These are phyloP conservation scores for Polyrhizophydium stewartii DNA, from an alignment of 371 early-diverging fungal genomes.

Conservation along the genomic window DNA sequence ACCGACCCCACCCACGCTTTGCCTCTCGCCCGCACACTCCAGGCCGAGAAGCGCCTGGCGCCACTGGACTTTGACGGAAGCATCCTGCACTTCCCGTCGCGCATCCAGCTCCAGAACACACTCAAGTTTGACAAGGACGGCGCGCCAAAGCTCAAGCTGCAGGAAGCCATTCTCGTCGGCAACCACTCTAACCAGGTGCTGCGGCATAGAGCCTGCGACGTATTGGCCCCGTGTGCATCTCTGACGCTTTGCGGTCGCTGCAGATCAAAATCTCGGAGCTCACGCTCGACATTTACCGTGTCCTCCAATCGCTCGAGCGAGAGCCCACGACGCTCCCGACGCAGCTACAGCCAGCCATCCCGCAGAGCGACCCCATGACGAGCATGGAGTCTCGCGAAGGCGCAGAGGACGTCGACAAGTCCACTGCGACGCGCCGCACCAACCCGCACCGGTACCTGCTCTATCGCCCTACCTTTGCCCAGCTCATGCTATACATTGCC, in stretches of 20 bases:
- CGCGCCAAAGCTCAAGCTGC: slow-evolving; percentile 47
- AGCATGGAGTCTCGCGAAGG: slow-evolving; percentile 16
- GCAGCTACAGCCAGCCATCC: slow-evolving; percentile 7
- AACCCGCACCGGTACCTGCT: slow-evolving; percentile 95
- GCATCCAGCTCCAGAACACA: slow-evolving; percentile 52
- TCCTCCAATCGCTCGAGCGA: slow-evolving; percentile 85
- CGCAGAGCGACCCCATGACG: background rate
- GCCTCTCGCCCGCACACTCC: background rate
- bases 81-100: slow-evolving; percentile 55
- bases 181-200: slow-evolving; percentile 75
- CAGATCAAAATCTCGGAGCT: slow-evolving; percentile 92
- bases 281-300: slow-evolving; percentile 93
- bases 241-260: too few relatives aligned
- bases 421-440: slow-evolving; percentile 24
- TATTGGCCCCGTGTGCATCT: too few relatives aligned
- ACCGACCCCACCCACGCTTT: too few relatives aligned
- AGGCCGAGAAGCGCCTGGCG: slow-evolving; percentile 80
- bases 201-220: too few relatives aligned
- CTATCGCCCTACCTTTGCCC: slow-evolving; percentile 82
- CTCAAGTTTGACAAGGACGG: slow-evolving; percentile 48
- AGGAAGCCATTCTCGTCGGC: slow-evolving; percentile 92
- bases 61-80: slow-evolving; percentile 62
- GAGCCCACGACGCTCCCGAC: slow-evolving; percentile 40
- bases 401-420: slow-evolving; percentile 14
- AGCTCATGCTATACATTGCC: slow-evolving; percentile 80